Base-by-base conservation (phyloP, 2,329 filamentous ascomycete genomes). In the Penicillium sp. region DNA sequence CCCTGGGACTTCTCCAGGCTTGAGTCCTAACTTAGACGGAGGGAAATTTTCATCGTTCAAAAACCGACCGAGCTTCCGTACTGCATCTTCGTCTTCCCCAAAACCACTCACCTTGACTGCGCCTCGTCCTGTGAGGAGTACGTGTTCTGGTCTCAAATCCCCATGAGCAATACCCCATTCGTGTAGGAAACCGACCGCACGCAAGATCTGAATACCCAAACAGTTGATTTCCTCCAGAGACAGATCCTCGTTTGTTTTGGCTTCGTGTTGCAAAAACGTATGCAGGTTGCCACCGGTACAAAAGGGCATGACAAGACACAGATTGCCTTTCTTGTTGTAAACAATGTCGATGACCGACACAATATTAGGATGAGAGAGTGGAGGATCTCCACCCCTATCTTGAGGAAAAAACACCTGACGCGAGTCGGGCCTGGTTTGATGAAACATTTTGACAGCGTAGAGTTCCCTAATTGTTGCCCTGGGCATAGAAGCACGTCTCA, bases 231-330 rank as follows among this genome's bases (percentile, higher is more conserved):
- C 44, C 4, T 44, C 44, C 6, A 11, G 24, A 14, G 40, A 9
- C 3, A 40, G 39, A 10, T 39, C 5, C 7, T 31, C 4, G 2
- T 11, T 39, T 25, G 13, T n/a, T 42, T 43, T 36, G 14, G n/a
- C 39, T 42, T 36, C 31, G 9, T 16, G 44, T 11, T 30, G 22
- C 25, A 48, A 16, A 22, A 48, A 44, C 5, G 25, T 38, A n/a
- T 31, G 39, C 10, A 54, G 27, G 24, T 14, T 50, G n/a, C 47
- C 51, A 5, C 51, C 51, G 22, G 31, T 24, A 16, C 22, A 51
- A 39, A 46, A 54, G 1, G 51, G 51, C 51, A 54, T 51, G n/a
- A 54, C 33, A 28, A 54, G 27, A n/a, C 51, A 54, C 3, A 54
- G 43, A 20, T 51, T 41, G 3, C 22, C 14, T 13, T 47, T 39